Evolutionary conservation across 352 stramenopile species (phyloP).

Genomic region (Elongisporangium undulatum): DNA sequence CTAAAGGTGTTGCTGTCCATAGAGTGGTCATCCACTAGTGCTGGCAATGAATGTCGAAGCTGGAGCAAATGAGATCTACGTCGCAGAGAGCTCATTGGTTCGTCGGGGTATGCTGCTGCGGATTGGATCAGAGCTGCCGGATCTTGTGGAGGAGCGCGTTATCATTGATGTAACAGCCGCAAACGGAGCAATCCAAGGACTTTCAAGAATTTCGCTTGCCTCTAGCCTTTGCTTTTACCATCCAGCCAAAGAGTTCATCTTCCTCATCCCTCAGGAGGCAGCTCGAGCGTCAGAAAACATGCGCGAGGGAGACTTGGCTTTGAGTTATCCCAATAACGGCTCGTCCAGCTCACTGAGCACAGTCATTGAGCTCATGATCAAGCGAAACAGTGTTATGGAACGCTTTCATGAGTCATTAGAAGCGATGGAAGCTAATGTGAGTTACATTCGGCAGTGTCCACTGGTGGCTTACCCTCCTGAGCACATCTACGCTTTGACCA

Average conservation of each 20-base stretch:
- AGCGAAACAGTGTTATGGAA: conserved; percentile 2
- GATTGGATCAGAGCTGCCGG: conserved; percentile 17
- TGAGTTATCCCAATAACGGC: background rate
- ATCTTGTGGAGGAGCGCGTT: conserved; percentile 23
- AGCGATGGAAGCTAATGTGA: background rate
- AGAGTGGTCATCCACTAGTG: conserved; percentile 19
- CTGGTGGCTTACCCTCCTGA: background rate
- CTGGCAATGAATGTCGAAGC: conserved; percentile 10
- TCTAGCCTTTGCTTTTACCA: conserved; percentile 22
- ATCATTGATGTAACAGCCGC: conserved; percentile 5
- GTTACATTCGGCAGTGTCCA: background rate
- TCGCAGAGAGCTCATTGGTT: conserved; percentile 16
- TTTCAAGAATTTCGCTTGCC: conserved; percentile 12
- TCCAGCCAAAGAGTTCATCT: conserved; percentile 19
- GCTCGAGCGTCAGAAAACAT: conserved; percentile 1
- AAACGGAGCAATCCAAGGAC: conserved; percentile 5
- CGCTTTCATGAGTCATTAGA: background rate
- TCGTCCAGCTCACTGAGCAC: background rate
- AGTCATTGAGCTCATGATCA: conserved; percentile 6
- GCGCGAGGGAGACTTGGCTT: background rate
- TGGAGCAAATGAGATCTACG: conserved; percentile 11
- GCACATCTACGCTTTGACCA: background rate
- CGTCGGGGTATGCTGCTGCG: conserved; percentile 14
- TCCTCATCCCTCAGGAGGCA: conserved; percentile 9
- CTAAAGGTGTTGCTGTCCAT: conserved; percentile 1